phyloP scores from a whole-genome alignment of 1,139 yeast species.

The Geotrichum klebahnii region DNA sequence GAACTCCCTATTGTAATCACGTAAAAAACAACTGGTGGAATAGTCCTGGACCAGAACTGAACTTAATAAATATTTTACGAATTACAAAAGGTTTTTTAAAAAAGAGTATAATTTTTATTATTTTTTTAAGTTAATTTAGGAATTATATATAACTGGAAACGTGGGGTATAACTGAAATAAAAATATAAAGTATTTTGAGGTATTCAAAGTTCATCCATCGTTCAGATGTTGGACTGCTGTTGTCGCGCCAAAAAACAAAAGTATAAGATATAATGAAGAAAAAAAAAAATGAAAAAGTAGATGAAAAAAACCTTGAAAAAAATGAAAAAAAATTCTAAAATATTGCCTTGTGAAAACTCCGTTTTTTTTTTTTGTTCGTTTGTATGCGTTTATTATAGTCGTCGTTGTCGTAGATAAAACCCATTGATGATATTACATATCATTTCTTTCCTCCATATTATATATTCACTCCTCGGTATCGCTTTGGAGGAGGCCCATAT shows the following conservation, averaged over 20 bases:
- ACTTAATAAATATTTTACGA: no score
- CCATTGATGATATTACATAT: not conserved
- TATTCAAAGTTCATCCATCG: no score
- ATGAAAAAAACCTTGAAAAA: not conserved
- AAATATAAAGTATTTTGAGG: no score
- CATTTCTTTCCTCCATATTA: constrained; percentile 5
- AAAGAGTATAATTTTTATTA: no score
- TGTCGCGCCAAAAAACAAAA: not conserved
- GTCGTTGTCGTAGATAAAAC: not conserved
- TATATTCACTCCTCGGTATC: constrained; percentile 33
- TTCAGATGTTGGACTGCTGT: no score
- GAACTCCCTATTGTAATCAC: no score
- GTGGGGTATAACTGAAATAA: no score
- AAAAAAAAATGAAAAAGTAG: not conserved
- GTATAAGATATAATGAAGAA: not conserved
- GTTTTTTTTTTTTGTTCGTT: not conserved
- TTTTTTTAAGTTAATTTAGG: no score
- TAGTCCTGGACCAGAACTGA: no score
- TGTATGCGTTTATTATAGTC: not conserved
- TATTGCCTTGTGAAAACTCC: not conserved
- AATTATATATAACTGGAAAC: no score
- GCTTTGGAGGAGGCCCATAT: constrained; percentile 35
- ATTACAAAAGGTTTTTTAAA: no score
- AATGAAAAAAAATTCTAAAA: not conserved
- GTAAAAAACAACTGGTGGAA: no score